Percentiles rank a stretch among this genome's conserved stretches.
phyloP scores from a whole-genome alignment of 768 basidiomycete species.

The Suillus fuscotomentosus region DNA sequence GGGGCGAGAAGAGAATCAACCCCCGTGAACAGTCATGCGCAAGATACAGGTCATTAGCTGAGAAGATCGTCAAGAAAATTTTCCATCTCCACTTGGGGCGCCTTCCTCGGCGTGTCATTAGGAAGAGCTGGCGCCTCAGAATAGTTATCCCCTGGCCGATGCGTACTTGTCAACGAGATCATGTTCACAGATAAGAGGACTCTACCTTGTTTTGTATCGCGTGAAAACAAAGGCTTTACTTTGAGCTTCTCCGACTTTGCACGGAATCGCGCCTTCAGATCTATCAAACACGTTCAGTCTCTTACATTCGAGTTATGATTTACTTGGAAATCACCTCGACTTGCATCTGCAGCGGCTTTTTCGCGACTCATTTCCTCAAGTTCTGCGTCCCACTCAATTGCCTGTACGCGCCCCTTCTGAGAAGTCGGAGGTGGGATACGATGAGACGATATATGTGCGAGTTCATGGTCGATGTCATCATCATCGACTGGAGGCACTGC shows the following conservation, averaged over 20 bases:
- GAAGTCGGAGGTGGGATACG: slow-evolving; percentile 8
- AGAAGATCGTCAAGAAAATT: slow-evolving; percentile 71
- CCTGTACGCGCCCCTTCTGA: slow-evolving; percentile 63
- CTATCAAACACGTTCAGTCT: slow-evolving; percentile 29
- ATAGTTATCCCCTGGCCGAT: slow-evolving; percentile 27
- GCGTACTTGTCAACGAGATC: neutral
- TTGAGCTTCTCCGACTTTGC: slow-evolving; percentile 52
- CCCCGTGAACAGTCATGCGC: neutral
- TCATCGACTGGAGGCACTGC: slow-evolving; percentile 41
- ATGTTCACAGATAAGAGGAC: slow-evolving; percentile 1
- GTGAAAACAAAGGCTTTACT: slow-evolving; percentile 32
- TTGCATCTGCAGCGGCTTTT: slow-evolving; percentile 67
- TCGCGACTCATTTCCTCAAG: slow-evolving; percentile 67
- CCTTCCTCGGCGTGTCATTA: slow-evolving; percentile 33
- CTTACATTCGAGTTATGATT: neutral
- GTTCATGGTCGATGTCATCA: slow-evolving; percentile 53
- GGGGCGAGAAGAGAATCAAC: neutral
- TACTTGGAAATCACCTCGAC: slow-evolving; percentile 51
- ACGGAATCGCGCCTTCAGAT: slow-evolving; percentile 57
- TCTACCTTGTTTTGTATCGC: slow-evolving; percentile 39
- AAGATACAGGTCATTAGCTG: slow-evolving; percentile 23
- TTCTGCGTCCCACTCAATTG: slow-evolving; percentile 60
- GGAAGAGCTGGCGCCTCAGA: slow-evolving; percentile 58
- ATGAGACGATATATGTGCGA: slow-evolving; percentile 50
- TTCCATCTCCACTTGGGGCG: slow-evolving; percentile 60